Conservation (phyloP, 768 basidiomycete species). For the Amanita muscaria region DNA sequence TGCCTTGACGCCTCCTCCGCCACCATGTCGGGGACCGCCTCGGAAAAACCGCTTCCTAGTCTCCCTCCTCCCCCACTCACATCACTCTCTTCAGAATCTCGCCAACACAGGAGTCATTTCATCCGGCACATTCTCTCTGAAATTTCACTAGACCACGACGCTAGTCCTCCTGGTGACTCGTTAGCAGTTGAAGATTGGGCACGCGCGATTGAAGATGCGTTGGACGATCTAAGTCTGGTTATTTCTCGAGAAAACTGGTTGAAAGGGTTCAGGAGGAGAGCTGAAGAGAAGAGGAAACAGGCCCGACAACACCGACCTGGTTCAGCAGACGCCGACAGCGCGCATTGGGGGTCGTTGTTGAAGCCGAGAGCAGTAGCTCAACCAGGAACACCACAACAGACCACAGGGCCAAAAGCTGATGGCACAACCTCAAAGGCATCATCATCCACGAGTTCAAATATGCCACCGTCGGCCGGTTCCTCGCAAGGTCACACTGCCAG, state of each 20-base stretch:
- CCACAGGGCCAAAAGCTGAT: too few relatives aligned
- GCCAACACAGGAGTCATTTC: conserved; percentile 31
- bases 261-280: conserved; percentile 30
- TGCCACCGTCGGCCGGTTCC: too few relatives aligned
- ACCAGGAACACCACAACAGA: too few relatives aligned
- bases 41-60: conserved; percentile 23
- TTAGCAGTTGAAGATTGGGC: conserved; percentile 33
- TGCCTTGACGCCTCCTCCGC: too few relatives aligned
- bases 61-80: conserved; percentile 20
- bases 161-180: conserved; percentile 22
- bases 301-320: conserved; percentile 9
- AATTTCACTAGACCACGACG: conserved; percentile 9
- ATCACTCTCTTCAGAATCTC: conserved; percentile 29
- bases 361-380: too few relatives aligned
- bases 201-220: conserved; percentile 33
- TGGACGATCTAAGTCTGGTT: conserved; percentile 37
- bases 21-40: neutral
- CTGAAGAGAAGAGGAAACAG: conserved; percentile 16
- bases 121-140: conserved; percentile 34
- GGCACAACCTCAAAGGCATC: too few relatives aligned
- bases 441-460: too few relatives aligned
- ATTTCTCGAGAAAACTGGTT: conserved; percentile 39
- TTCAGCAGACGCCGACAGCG: too few relatives aligned
- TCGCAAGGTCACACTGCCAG: too few relatives aligned
- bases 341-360: too few relatives aligned